These are phyloP conservation scores for Colletotrichum echinochloae DNA, from an alignment of 2,329 filamentous ascomycete species.

Conservation along the genomic window DNA sequence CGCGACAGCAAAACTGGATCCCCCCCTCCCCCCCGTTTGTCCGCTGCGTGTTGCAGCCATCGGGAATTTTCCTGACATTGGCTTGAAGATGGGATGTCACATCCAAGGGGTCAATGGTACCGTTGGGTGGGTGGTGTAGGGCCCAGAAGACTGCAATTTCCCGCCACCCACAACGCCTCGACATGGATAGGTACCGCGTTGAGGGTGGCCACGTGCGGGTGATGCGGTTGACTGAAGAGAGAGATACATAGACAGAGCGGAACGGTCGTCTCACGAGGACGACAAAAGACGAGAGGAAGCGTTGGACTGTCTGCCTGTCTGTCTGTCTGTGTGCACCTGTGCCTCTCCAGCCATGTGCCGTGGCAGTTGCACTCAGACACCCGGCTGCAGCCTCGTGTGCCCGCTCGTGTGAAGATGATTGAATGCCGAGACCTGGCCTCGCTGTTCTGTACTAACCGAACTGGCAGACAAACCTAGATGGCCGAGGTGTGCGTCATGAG, in stretches of 20 bases:
- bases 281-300: background rate
- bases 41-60: conserved; percentile 12
- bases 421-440: background rate
- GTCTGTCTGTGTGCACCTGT: background rate
- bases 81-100: conserved; percentile 33
- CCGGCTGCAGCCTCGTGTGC: conserved; percentile 30
- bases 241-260: background rate
- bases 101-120: background rate
- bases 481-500: conserved; percentile 23
- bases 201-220: background rate
- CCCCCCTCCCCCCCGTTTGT: background rate
- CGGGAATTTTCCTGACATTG: conserved; percentile 26
- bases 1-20: conserved; percentile 15
- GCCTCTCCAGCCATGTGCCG: background rate
- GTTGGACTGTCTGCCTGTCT: background rate
- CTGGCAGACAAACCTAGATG: conserved; percentile 21
- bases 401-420: conserved; percentile 15
- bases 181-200: background rate
- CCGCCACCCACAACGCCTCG: conserved; percentile 34
- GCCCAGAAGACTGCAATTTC: conserved; percentile 34
- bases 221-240: background rate
- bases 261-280: background rate
- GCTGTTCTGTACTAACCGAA: too few species aligned
- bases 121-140: background rate
- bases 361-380: conserved; percentile 34